Conservation (phyloP, 495 filamentous ascomycete genomes). For the Diplogelasinospora grovesii region DNA sequence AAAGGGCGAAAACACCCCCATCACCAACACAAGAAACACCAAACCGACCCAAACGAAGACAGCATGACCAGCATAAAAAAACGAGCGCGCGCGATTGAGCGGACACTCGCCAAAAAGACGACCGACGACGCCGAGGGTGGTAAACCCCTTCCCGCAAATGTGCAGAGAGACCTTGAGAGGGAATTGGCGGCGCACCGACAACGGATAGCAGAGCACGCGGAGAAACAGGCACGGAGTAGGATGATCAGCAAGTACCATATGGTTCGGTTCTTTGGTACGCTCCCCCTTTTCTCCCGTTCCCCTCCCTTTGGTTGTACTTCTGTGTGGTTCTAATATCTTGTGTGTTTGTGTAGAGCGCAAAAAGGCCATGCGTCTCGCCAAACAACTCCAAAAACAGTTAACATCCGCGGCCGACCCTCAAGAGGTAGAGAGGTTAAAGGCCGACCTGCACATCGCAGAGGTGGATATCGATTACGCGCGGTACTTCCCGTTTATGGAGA, state of each 20-base stretch:
- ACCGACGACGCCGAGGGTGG: too few species aligned
- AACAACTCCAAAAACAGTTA: slow-evolving; percentile 54
- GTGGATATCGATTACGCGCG: slow-evolving; percentile 83
- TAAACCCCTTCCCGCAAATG: slow-evolving; percentile 77
- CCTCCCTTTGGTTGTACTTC: too few species aligned
- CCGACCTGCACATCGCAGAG: slow-evolving; percentile 59
- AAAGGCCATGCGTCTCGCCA: slow-evolving; percentile 68
- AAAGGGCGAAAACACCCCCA: too few species aligned
- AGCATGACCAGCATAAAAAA: slow-evolving; percentile 47
- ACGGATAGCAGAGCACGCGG: slow-evolving; percentile 52
- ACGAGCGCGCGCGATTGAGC: slow-evolving; percentile 52
- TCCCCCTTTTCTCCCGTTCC: too few species aligned
- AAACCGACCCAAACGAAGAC: too few species aligned
- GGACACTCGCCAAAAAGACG: slow-evolving; percentile 57
- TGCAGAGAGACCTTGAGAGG: slow-evolving; percentile 69
- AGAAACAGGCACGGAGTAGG: slow-evolving; percentile 55
- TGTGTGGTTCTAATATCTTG: neutral
- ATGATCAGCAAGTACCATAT: slow-evolving; percentile 90
- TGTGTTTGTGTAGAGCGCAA: slow-evolving; percentile 57
- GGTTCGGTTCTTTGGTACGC: slow-evolving; percentile 79
- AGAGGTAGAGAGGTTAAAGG: slow-evolving; percentile 43
- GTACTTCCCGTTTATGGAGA: slow-evolving; percentile 71
- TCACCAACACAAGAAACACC: too few species aligned
- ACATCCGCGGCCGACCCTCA: slow-evolving; percentile 37
- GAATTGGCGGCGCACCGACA: slow-evolving; percentile 69